Evolutionary conservation across 257 asterid species (phyloP).

Genomic region (Jaltomata sinuosa): DNA sequence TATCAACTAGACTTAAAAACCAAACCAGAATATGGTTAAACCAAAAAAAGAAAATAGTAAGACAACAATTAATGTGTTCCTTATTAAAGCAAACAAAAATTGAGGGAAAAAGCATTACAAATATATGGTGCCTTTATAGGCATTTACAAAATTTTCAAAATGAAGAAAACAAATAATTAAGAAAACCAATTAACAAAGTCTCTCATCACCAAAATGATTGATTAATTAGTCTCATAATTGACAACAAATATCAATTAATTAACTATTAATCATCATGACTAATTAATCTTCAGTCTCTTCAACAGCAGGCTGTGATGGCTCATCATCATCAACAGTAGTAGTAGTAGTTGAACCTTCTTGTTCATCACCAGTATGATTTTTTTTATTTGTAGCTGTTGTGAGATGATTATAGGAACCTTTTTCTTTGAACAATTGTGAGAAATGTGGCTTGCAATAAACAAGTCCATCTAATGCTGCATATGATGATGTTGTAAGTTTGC

Average conservation of each 20-base stretch:
- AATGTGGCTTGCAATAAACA: conserved; percentile 76
- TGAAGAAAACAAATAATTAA: background rate
- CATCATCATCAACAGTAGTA: background rate
- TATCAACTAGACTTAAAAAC: background rate
- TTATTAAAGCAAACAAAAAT: background rate
- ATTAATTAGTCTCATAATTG: background rate
- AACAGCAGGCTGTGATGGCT: background rate
- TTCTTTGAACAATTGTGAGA: conserved; percentile 68
- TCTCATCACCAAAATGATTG: background rate
- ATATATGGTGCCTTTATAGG: background rate
- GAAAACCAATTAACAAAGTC: background rate
- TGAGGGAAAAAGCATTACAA: background rate
- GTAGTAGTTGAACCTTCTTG: background rate
- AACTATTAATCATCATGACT: too few species aligned
- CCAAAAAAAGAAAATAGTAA: too few species aligned
- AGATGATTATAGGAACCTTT: conserved; percentile 69
- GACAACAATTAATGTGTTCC: background rate
- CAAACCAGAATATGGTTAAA: background rate
- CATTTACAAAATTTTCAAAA: background rate
- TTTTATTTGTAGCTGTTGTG: conserved; percentile 35
- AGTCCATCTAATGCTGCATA: conserved; percentile 77
- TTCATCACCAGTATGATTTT: conserved; percentile 7
- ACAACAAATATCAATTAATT: background rate
- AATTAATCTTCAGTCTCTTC: background rate
- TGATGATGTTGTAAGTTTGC: conserved; percentile 57